Evolutionary conservation across 2,329 filamentous ascomycete genomes (phyloP), one percentile per base, ranked within the genome.

Genomic region (Exophiala oligosperma): DNA sequence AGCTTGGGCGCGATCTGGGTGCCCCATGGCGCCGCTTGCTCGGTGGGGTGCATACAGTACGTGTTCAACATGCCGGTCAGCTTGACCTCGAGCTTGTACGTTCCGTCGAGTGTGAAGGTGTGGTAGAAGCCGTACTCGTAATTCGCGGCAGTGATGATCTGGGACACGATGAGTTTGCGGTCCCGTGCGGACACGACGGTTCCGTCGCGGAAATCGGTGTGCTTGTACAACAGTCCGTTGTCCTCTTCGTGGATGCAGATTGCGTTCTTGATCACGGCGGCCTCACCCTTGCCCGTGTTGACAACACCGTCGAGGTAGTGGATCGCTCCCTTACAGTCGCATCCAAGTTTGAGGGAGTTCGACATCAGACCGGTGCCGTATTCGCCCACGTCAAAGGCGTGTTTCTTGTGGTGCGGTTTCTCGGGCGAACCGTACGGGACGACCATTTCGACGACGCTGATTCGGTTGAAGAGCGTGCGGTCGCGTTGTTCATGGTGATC

Each of bases 161-260:
- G 92, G 64, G 91, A 92, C 65, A 97, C 82, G 69, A 96, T 82
- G 57, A 97, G 83, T 72, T 94, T 95, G 54, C 91, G 85, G 1
- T 88, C 91, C 26, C 92, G 87, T 0, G 92, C 96, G 3, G 96
- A 90, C 8, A 94, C 91, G 54, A 87, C 84, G 0, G 89, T 93
- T 43, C 94, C 89, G 70, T 97, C 92, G 37, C 92, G 84, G 83
- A 96, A 97, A 74, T 97, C 92, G 14, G 86, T 92, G 76, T 95
- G 91, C 77, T 97, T 97, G 84, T 95, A 96, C 1, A 96, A 79
- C 59, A 97, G 93, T 4, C 92, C 92, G 1, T 85, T 84, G 65
- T 97, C 92, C 76, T 97, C 92, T 73, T 97, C 92, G 74, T 97
- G 92, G 64, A 97, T 92, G 73, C 92, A 97, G 66, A 97, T 89